phyloP scores from a whole-genome alignment of 192 early-diverging fungal species.

The Coemansia asiatica region DNA sequence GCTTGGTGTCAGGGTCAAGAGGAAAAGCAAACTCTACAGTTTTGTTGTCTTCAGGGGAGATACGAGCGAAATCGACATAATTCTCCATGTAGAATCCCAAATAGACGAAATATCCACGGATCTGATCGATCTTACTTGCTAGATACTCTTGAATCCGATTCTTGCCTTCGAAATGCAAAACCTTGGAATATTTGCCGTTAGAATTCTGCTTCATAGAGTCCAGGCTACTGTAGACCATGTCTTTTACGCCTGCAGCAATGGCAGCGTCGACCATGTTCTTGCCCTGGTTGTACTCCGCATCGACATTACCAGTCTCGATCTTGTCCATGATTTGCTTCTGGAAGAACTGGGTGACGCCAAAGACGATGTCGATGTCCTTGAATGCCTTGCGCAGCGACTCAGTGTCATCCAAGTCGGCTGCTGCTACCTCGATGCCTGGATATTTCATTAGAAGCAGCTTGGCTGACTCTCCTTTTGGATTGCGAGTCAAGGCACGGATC shows the following conservation, averaged over 20 bases:
- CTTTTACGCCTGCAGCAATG: slow-evolving; percentile 20
- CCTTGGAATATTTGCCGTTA: slow-evolving; percentile 24
- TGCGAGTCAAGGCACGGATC: slow-evolving; percentile 31
- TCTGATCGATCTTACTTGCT: slow-evolving; percentile 21
- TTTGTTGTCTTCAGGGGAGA: slow-evolving; percentile 31
- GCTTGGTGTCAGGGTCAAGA: slow-evolving; percentile 16
- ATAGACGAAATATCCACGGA: slow-evolving; percentile 22
- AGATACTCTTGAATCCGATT: slow-evolving; percentile 37
- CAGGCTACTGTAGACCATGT: slow-evolving; percentile 31
- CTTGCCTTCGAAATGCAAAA: slow-evolving; percentile 42
- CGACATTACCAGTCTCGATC: slow-evolving; percentile 11
- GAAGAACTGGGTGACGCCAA: slow-evolving; percentile 40
- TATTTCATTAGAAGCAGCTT: slow-evolving; percentile 18
- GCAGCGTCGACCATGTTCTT: slow-evolving; percentile 43
- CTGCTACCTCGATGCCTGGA: slow-evolving; percentile 27
- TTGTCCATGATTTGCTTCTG: slow-evolving; percentile 10
- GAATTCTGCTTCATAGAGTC: slow-evolving; percentile 28
- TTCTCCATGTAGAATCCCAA: slow-evolving; percentile 45
- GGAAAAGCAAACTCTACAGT: slow-evolving; percentile 42
- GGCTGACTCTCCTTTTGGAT: slow-evolving; percentile 15
- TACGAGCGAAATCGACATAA: slow-evolving; percentile 22
- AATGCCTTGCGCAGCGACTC: slow-evolving; percentile 30
- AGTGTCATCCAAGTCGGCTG: slow-evolving; percentile 24
- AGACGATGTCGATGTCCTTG: slow-evolving; percentile 24
- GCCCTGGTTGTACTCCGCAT: slow-evolving; percentile 40